These are phyloP conservation scores for Penicillium sp. DNA, from an alignment of 2,329 filamentous ascomycete genomes.

Conservation along the genomic window DNA sequence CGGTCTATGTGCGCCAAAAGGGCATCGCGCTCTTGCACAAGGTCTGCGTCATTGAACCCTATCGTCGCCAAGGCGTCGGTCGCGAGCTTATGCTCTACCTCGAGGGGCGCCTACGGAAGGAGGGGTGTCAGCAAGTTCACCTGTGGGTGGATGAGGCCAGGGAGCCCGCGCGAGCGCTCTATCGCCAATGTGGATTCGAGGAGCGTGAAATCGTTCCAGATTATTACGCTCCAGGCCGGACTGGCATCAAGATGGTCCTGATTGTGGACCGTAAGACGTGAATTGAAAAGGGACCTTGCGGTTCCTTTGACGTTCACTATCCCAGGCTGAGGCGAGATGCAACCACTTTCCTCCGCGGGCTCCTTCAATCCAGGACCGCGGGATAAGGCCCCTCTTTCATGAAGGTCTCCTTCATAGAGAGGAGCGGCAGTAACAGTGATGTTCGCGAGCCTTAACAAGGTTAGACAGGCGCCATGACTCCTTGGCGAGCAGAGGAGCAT, in stretches of 20 bases:
- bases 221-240: constrained; percentile 48
- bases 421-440: constrained; percentile 15
- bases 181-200: constrained; percentile 42
- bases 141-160: constrained; percentile 49
- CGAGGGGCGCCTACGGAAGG: constrained; percentile 37
- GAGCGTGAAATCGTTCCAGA: constrained; percentile 42
- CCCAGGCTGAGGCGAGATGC: background rate
- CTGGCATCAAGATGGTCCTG: constrained; percentile 42
- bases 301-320: constrained; percentile 13
- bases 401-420: constrained; percentile 7
- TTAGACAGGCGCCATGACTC: constrained; percentile 16
- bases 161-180: constrained; percentile 41
- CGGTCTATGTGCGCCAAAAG: constrained; percentile 43
- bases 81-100: constrained; percentile 42
- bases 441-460: constrained; percentile 6
- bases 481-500: constrained; percentile 16
- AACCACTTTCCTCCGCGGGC: background rate
- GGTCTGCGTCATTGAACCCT: constrained; percentile 44
- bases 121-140: constrained; percentile 45
- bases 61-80: constrained; percentile 45
- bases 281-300: constrained; percentile 13
- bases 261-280: constrained; percentile 27
- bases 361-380: constrained; percentile 9
- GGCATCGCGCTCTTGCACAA: constrained; percentile 47
- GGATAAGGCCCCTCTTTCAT: constrained; percentile 9